Evolutionary conservation across 2,329 filamentous ascomycete genomes (phyloP).

Genomic region (Fusarium avenaceum): DNA sequence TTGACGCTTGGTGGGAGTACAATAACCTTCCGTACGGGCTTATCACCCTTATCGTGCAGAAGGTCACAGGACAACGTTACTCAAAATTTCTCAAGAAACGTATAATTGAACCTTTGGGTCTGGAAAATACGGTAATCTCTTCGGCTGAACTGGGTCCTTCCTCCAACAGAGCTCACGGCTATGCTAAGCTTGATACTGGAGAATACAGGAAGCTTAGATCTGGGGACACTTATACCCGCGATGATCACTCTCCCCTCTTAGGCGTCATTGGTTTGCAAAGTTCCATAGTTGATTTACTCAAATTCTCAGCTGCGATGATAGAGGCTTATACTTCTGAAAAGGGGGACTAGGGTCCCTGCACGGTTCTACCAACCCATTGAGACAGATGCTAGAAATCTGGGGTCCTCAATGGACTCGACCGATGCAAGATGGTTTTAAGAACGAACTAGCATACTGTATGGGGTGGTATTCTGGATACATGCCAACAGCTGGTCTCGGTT

Average conservation of each 20-base stretch:
- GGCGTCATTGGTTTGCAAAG: background rate
- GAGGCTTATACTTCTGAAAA: background rate
- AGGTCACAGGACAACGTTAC: background rate
- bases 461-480: background rate
- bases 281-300: background rate
- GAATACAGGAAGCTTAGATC: background rate
- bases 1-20: background rate
- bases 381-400: background rate
- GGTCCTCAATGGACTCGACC: background rate
- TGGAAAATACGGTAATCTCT: background rate
- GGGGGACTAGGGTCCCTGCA: background rate
- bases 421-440: background rate
- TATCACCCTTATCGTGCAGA: background rate
- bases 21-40: background rate
- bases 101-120: background rate
- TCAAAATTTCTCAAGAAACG: constrained; percentile 1
- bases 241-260: background rate
- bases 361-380: background rate
- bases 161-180: background rate
- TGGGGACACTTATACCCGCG: background rate
- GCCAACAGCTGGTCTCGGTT: constrained; percentile 1
- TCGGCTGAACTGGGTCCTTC: background rate
- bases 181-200: background rate
- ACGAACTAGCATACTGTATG: constrained; percentile 1
- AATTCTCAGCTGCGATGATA: background rate